Evolutionary conservation across 2,329 filamentous ascomycete genomes (phyloP).

Genomic region (Beauveria rudraprayagi): DNA sequence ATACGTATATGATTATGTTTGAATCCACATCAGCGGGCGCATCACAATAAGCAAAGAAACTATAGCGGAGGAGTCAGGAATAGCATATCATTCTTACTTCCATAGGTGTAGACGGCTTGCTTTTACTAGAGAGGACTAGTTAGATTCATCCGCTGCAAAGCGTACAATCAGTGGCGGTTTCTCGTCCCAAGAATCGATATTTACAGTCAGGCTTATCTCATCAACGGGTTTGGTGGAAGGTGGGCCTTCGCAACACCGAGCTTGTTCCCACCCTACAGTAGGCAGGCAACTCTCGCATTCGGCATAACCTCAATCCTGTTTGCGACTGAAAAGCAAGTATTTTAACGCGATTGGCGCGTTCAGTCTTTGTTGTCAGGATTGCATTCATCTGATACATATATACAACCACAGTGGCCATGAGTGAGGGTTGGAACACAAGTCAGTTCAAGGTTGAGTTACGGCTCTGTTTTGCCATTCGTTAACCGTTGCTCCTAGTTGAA

Average conservation of each 20-base stretch:
- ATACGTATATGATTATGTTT: conserved; percentile 1
- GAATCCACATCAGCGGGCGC: conserved; percentile 2
- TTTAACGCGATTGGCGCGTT: background rate
- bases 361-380: background rate
- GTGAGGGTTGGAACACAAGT: conserved; percentile 92
- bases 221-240: conserved; percentile 3
- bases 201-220: conserved; percentile 6
- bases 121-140: background rate
- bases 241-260: background rate
- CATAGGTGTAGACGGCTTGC: background rate
- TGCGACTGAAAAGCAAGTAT: background rate
- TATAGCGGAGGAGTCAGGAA: conserved; percentile 6
- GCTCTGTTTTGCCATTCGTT: conserved; percentile 11
- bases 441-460: conserved; percentile 22
- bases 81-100: background rate
- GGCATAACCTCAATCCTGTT: background rate
- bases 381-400: background rate
- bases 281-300: background rate
- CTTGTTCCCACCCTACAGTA: background rate
- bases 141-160: background rate
- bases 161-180: background rate
- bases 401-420: conserved; percentile 38
- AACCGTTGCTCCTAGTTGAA: conserved; percentile 51
- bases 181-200: background rate
- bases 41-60: conserved; percentile 4